Conservation (phyloP, 2,329 filamentous ascomycete genomes). For the Colletotrichum salicis region DNA sequence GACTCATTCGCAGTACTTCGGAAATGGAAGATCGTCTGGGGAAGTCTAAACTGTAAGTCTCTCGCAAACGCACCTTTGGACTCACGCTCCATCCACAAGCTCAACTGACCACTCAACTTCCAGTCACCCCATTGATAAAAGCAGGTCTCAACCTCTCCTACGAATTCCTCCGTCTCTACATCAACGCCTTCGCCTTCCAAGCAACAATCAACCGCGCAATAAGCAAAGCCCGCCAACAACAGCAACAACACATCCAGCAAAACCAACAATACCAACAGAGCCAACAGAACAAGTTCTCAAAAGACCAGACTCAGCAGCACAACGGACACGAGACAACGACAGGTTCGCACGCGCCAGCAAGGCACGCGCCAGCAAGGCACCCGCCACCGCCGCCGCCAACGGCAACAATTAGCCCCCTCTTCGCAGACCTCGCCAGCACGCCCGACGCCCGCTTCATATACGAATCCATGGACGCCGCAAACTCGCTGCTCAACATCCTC, state of each 20-base stretch:
- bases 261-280: not conserved
- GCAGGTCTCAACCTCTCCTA: conserved; percentile 76
- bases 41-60: conserved; percentile 68
- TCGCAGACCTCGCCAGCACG: conserved; percentile 66
- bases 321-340: conserved; percentile 44
- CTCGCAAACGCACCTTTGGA: not conserved
- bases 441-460: conserved; percentile 75
- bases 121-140: conserved; percentile 72
- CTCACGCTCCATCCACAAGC: not conserved
- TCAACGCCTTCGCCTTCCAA: conserved; percentile 81
- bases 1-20: conserved; percentile 76
- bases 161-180: conserved; percentile 78
- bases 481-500: conserved; percentile 68
- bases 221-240: conserved; percentile 37
- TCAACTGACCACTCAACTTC: not conserved
- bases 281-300: not conserved
- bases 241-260: conserved; percentile 6
- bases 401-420: conserved; percentile 39
- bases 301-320: conserved; percentile 48
- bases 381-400: too few relatives aligned
- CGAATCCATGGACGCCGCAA: conserved; percentile 72
- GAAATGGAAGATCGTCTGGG: conserved; percentile 78
- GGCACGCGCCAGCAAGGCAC: too few relatives aligned
- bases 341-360: conserved; percentile 26
- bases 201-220: conserved; percentile 68